Evolutionary conservation across 768 basidiomycete genomes (phyloP).

Genomic region (Pleurotus tuber-regium): DNA sequence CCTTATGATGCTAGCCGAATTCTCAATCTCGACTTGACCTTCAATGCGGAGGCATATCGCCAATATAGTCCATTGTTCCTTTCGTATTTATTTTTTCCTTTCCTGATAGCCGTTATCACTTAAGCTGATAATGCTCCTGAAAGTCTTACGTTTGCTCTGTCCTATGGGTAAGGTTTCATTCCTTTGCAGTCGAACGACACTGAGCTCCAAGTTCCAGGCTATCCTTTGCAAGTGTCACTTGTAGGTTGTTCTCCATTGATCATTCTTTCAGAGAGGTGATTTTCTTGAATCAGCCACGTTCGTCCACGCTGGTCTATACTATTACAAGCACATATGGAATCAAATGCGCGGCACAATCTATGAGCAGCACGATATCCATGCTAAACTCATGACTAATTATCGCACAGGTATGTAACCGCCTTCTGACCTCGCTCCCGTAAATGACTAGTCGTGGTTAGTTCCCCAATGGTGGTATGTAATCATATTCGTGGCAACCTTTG

Average conservation of each 20-base stretch:
- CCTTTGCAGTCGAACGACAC: no score
- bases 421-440: not conserved
- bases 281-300: not conserved
- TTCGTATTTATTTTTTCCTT: conserved; percentile 11
- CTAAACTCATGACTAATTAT: conserved; percentile 41
- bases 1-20: conserved; percentile 29
- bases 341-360: conserved; percentile 32
- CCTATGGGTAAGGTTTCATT: not conserved
- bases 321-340: conserved; percentile 41
- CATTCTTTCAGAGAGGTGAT: conserved; percentile 25
- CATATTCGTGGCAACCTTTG: conserved; percentile 29
- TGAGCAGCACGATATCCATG: conserved; percentile 42
- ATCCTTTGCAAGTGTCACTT: conserved; percentile 43
- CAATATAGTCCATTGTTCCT: conserved; percentile 26
- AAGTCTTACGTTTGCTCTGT: conserved; percentile 18
- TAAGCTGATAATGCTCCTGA: not conserved
- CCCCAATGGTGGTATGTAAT: conserved; percentile 45
- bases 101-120: not conserved
- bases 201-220: conserved; percentile 19
- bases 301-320: conserved; percentile 30
- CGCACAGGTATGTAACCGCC: conserved; percentile 20
- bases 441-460: conserved; percentile 20
- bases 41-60: conserved; percentile 31
- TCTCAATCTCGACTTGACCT: conserved; percentile 23
- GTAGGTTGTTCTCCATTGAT: conserved; percentile 40